These are phyloP conservation scores for Calonectria pteridis DNA, from an alignment of 2,329 filamentous ascomycete genomes.

Conservation along the genomic window DNA sequence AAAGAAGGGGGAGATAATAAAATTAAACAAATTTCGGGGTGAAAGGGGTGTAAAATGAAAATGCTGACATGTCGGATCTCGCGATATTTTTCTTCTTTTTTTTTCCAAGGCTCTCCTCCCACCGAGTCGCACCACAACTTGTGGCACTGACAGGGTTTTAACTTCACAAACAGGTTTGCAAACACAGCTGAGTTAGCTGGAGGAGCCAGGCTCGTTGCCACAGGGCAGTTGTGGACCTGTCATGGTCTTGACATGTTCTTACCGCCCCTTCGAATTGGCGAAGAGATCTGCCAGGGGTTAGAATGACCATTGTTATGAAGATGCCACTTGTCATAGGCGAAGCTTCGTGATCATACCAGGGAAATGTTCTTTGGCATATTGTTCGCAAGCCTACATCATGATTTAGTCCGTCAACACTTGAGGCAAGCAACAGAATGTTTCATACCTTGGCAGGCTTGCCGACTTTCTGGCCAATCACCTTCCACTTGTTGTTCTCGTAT, in stretches of 20 bases:
- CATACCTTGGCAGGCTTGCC: slow-evolving; percentile 91
- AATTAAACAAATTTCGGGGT: slow-evolving; percentile 43
- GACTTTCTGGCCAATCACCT: slow-evolving; percentile 95
- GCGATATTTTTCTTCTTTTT: slow-evolving; percentile 33
- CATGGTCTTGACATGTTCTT: slow-evolving; percentile 31
- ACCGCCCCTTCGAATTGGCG: slow-evolving; percentile 54
- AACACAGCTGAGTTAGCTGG: neutral
- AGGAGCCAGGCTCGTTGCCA: slow-evolving; percentile 9
- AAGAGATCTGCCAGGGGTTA: slow-evolving; percentile 54
- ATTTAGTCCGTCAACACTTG: neutral
- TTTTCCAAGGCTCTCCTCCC: slow-evolving; percentile 20
- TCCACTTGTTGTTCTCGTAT: slow-evolving; percentile 99
- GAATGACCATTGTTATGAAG: slow-evolving; percentile 39
- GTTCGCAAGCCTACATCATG: slow-evolving; percentile 63
- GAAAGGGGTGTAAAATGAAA: slow-evolving; percentile 30
- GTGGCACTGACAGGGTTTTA: neutral
- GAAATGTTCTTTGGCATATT: slow-evolving; percentile 97
- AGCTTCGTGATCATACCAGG: slow-evolving; percentile 59
- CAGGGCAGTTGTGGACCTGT: slow-evolving; percentile 13
- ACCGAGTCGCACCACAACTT: neutral
- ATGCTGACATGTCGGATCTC: slow-evolving; percentile 35
- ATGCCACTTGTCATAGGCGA: slow-evolving; percentile 37
- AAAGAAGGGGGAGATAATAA: slow-evolving; percentile 29
- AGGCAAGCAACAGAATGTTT: neutral
- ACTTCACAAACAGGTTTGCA: neutral